phyloP scores from a whole-genome alignment of 345 rosid species.

The Barbarea vulgaris region DNA sequence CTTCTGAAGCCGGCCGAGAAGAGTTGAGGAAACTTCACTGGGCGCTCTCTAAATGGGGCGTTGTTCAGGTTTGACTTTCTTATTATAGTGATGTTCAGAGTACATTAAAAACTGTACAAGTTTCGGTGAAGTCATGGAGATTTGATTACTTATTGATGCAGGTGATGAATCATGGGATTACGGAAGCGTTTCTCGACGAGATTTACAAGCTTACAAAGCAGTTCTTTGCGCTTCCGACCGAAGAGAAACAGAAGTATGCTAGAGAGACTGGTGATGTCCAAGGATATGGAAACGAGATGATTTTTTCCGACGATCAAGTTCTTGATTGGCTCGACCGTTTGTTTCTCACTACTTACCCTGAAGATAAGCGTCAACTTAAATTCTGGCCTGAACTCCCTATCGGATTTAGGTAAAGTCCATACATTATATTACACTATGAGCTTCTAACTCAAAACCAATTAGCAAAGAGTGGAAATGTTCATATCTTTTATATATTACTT shows the following conservation, averaged over 20 bases:
- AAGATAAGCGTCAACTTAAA: conserved; percentile 47
- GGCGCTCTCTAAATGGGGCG: conserved; percentile 66
- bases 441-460: no score
- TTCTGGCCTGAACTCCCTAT: conserved; percentile 67
- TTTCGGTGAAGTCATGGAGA: neutral
- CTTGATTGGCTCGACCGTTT: conserved; percentile 76
- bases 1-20: conserved; percentile 40
- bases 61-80: conserved; percentile 62
- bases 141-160: conserved; percentile 24
- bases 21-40: conserved; percentile 56
- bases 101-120: neutral
- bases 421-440: no score
- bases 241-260: conserved; percentile 58
- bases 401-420: conserved; percentile 48
- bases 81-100: neutral
- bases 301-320: conserved; percentile 60
- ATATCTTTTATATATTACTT: no score
- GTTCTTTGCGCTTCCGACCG: conserved; percentile 58
- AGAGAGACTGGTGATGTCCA: conserved; percentile 55
- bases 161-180: conserved; percentile 71
- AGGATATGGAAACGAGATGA: conserved; percentile 78
- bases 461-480: no score
- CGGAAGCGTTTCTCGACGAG: conserved; percentile 49
- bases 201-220: conserved; percentile 48
- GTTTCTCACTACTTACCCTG: conserved; percentile 51